A percentile compares a stretch with the other conserved stretches of the same genome.
Evolutionary conservation across 164 flowering plant species (phyloP).

Genomic region (Berberis vulgaris): DNA sequence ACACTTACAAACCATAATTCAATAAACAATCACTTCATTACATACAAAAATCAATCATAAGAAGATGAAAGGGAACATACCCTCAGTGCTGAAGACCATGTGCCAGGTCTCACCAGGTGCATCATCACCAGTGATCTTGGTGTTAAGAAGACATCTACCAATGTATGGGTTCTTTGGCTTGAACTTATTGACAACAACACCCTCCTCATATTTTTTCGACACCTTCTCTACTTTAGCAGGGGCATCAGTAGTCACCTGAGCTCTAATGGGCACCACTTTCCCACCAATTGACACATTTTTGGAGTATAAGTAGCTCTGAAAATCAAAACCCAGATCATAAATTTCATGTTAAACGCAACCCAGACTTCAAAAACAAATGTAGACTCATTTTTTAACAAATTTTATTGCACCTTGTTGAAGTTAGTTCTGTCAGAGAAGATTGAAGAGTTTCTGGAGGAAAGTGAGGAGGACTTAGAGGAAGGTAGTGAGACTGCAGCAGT

Average conservation of each 20-base stretch:
- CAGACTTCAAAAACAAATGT: not conserved
- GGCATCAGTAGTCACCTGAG: conserved; percentile 81
- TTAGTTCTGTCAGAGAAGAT: conserved; percentile 48
- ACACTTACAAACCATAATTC: too few relatives aligned
- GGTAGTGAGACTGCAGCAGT: conserved; percentile 79
- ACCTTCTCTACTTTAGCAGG: conserved; percentile 72
- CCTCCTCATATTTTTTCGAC: conserved; percentile 85
- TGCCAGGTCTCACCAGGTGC: conserved; percentile 99
- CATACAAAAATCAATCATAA: not conserved
- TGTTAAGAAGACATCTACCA: conserved; percentile 85
- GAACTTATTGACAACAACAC: conserved; percentile 76
- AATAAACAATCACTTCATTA: too few relatives aligned
- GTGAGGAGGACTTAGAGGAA: conserved; percentile 59
- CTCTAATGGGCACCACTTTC: conserved; percentile 53
- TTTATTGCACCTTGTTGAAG: conserved; percentile 48
- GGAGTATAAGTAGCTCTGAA: conserved; percentile 38
- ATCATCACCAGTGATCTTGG: conserved; percentile 94
- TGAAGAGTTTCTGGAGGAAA: conserved; percentile 45
- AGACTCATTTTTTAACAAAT: not conserved
- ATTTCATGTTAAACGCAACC: not conserved
- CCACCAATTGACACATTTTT: conserved; percentile 40
- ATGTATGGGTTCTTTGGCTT: conserved; percentile 79
- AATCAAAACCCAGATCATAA: conserved; percentile 9
- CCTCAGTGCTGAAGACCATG: conserved; percentile 98
- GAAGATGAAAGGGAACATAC: conserved; percentile 19